These are phyloP conservation scores for Russula ochroleuca DNA, from an alignment of 768 basidiomycete genomes.

Conservation along the genomic window DNA sequence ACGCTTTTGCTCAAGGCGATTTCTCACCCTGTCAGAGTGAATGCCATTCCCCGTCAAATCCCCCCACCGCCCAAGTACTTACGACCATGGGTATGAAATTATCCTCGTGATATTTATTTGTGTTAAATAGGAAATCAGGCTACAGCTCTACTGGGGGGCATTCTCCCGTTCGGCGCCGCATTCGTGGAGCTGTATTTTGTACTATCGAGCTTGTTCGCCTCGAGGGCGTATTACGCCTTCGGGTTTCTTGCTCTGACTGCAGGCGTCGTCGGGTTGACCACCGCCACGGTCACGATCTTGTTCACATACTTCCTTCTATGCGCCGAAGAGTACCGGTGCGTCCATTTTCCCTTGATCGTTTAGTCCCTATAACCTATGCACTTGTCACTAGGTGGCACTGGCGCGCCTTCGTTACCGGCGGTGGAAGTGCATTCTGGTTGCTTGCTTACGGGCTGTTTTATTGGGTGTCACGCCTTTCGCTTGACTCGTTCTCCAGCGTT, in stretches of 20 bases:
- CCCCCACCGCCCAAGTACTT: constrained; percentile 85
- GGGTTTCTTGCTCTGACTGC: constrained; percentile 90
- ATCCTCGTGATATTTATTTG: not conserved
- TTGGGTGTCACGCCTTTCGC: constrained; percentile 80
- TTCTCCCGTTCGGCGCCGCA: constrained; percentile 91
- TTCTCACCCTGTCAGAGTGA: constrained; percentile 81
- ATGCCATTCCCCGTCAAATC: constrained; percentile 94
- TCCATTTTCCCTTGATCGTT: not conserved
- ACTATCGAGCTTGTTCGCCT: constrained; percentile 86
- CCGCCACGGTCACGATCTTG: constrained; percentile 85
- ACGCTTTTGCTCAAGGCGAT: constrained; percentile 46
- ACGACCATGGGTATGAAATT: constrained; percentile 60
- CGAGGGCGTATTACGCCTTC: constrained; percentile 92
- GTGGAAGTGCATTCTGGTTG: constrained; percentile 90
- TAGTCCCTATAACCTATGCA: constrained; percentile 12
- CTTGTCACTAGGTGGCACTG: constrained; percentile 77
- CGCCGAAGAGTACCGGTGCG: constrained; percentile 88
- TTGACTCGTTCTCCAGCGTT: constrained; percentile 76
- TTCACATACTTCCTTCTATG: constrained; percentile 90
- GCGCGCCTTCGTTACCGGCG: constrained; percentile 89
- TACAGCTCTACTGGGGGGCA: constrained; percentile 77
- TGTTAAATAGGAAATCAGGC: constrained; percentile 37
- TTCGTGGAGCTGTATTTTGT: constrained; percentile 95
- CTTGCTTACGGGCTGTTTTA: constrained; percentile 85
- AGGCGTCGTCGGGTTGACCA: constrained; percentile 75